Evolutionary conservation across 2,329 filamentous ascomycete genomes (phyloP).

Genomic region (Arthroderma sp.): DNA sequence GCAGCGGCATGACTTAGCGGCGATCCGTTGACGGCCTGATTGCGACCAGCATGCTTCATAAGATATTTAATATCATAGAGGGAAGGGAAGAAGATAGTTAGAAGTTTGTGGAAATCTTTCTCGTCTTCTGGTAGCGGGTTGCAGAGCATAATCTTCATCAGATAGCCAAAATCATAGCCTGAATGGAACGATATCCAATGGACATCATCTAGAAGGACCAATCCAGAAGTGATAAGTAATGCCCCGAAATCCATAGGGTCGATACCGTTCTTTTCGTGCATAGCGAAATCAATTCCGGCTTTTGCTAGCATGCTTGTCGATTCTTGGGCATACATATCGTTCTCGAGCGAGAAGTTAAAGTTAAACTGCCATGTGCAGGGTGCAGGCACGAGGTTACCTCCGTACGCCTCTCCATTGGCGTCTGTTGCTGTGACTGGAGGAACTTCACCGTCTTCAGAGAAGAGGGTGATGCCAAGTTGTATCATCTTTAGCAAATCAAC

Average conservation of each 20-base stretch:
- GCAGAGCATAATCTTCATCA: slow-evolving; percentile 85
- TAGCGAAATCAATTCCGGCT: slow-evolving; percentile 81
- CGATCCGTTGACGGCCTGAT: slow-evolving; percentile 50
- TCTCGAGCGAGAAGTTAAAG: slow-evolving; percentile 86
- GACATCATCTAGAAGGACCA: slow-evolving; percentile 76
- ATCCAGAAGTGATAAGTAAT: slow-evolving; percentile 77
- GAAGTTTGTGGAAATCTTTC: slow-evolving; percentile 71
- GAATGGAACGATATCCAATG: slow-evolving; percentile 97
- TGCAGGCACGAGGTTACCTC: slow-evolving; percentile 43
- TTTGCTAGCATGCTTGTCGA: slow-evolving; percentile 84
- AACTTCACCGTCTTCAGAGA: slow-evolving; percentile 78
- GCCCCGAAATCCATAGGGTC: slow-evolving; percentile 80
- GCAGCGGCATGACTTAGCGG: slow-evolving; percentile 51
- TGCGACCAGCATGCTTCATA: slow-evolving; percentile 73
- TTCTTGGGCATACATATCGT: slow-evolving; percentile 95
- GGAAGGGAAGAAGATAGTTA: slow-evolving; percentile 85
- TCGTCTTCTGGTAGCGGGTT: slow-evolving; percentile 77
- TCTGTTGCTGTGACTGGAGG: slow-evolving; percentile 56
- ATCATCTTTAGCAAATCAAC: slow-evolving; percentile 97
- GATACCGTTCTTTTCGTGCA: slow-evolving; percentile 77
- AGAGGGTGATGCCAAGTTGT: slow-evolving; percentile 87
- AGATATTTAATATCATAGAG: slow-evolving; percentile 96
- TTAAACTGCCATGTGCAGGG: slow-evolving; percentile 99
- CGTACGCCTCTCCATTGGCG: slow-evolving; percentile 37
- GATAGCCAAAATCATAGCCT: slow-evolving; percentile 94